These are phyloP conservation scores for Sporothrix mexicana DNA, from an alignment of 2,329 filamentous ascomycete species.

Conservation along the genomic window DNA sequence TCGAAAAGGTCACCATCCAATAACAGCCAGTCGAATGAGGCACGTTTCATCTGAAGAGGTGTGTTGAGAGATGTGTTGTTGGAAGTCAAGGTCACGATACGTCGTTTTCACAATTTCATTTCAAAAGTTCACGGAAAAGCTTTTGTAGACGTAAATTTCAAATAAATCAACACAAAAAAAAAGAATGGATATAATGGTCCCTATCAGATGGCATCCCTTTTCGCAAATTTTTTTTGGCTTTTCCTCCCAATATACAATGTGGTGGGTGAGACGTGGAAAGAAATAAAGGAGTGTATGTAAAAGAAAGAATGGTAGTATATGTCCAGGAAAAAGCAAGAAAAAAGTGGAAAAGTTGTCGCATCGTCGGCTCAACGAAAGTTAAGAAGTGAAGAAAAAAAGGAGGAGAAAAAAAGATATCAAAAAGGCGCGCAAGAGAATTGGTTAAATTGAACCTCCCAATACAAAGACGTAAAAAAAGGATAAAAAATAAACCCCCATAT, in stretches of 20 bases:
- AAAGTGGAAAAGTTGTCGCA: background rate
- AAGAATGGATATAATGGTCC: conserved; percentile 33
- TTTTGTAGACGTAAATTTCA: background rate
- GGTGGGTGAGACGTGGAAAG: too few species aligned
- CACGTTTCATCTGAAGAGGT: conserved; percentile 22
- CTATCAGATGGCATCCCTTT: conserved; percentile 33
- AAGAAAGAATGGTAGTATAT: conserved; percentile 2
- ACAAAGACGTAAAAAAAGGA: conserved; percentile 13
- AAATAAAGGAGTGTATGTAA: background rate
- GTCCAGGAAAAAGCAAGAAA: conserved; percentile 2
- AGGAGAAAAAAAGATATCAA: background rate
- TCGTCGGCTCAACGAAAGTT: conserved; percentile 31
- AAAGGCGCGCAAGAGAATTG: conserved; percentile 15
- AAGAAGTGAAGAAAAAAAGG: conserved; percentile 1
- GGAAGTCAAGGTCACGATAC: background rate
- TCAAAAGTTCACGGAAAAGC: background rate
- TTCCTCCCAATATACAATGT: background rate
- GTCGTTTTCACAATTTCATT: background rate
- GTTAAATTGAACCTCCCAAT: conserved; percentile 18
- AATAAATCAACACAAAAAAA: conserved; percentile 25
- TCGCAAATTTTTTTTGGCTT: background rate
- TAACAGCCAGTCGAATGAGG: background rate
- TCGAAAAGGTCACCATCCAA: background rate
- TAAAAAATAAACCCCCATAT: conserved; percentile 15
- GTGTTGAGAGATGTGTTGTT: conserved; percentile 20